Conservation (phyloP, 225 moss, liverwort and hornwort genomes). For the Rhytidiadelphus loreus region DNA sequence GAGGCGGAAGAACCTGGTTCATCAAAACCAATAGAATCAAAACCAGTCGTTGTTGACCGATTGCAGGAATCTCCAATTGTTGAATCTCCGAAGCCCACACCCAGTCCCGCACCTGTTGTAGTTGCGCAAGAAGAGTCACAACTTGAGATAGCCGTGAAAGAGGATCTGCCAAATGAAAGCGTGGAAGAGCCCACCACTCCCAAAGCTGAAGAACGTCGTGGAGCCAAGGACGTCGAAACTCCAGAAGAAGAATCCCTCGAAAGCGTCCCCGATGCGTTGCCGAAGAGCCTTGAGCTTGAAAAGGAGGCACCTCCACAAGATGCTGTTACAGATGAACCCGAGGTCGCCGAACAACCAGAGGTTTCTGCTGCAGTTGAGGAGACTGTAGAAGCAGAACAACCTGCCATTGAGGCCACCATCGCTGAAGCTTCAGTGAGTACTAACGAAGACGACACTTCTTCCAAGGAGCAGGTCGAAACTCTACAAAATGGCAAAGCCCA, state of each 20-base stretch:
- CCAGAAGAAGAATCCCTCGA: background rate
- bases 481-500: background rate
- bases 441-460: background rate
- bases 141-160: background rate
- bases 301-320: background rate
- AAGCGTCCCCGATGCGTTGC: background rate
- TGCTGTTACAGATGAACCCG: background rate
- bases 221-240: background rate
- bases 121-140: background rate
- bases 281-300: background rate
- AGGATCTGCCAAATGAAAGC: background rate
- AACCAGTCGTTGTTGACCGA: background rate
- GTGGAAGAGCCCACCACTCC: slow-evolving; percentile 14
- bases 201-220: slow-evolving; percentile 9
- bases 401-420: background rate
- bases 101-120: background rate
- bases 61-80: background rate
- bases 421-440: background rate
- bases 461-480: background rate
- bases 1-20: background rate
- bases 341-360: background rate
- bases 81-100: background rate
- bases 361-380: background rate
- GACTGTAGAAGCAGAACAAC: background rate
- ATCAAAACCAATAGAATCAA: background rate